These are phyloP conservation scores for Plasmodium yoelii DNA, from an alignment of 169 alveolate genomes.

Conservation along the genomic window DNA sequence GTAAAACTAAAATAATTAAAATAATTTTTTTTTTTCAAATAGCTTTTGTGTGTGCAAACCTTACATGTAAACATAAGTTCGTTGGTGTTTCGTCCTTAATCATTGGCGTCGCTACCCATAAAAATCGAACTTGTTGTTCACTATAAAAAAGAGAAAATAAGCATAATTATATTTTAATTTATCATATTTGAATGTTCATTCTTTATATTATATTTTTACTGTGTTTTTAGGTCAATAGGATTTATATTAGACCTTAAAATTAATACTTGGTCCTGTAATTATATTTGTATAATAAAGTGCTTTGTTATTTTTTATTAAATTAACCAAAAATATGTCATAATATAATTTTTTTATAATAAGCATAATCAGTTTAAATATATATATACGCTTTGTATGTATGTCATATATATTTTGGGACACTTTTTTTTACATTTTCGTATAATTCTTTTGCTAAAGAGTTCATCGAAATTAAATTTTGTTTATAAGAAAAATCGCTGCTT, in stretches of 20 bases:
- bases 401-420: not conserved
- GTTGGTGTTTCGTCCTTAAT: constrained; percentile 31
- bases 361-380: too few relatives aligned
- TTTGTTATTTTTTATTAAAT: too few relatives aligned
- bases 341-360: too few relatives aligned
- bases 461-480: constrained; percentile 48
- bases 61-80: constrained; percentile 66
- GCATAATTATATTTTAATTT: not conserved
- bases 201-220: constrained; percentile 32
- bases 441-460: constrained; percentile 41
- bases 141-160: constrained; percentile 6
- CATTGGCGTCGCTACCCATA: constrained; percentile 73
- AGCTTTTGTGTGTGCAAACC: not conserved
- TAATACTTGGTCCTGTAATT: constrained; percentile 49
- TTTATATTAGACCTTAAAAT: constrained; percentile 61
- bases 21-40: not conserved
- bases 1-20: not conserved
- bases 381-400: too few relatives aligned
- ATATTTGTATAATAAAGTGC: not conserved
- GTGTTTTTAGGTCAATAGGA: constrained; percentile 60
- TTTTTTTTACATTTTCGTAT: constrained; percentile 48
- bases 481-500: constrained; percentile 6
- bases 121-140: constrained; percentile 70
- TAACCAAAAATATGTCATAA: too few relatives aligned
- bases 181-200: not conserved